These are phyloP conservation scores for Fusarium nelsonii DNA, from an alignment of 2,329 filamentous ascomycete genomes.

Conservation along the genomic window DNA sequence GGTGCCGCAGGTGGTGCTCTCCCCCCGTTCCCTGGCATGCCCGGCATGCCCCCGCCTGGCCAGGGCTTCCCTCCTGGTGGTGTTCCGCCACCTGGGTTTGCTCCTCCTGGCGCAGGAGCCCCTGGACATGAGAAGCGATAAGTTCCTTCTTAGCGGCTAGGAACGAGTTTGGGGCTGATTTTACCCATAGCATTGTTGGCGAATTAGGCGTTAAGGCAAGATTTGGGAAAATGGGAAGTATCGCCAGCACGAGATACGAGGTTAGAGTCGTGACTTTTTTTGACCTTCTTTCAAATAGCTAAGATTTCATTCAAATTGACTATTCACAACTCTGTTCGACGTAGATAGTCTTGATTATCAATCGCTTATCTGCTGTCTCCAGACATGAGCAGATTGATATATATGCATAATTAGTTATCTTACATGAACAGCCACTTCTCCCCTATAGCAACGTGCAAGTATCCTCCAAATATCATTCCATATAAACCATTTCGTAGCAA, in stretches of 20 bases:
- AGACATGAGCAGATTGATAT: conserved; percentile 26
- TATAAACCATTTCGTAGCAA: conserved; percentile 31
- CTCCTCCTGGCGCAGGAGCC: conserved; percentile 51
- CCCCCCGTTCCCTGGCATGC: conserved; percentile 52
- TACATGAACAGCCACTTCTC: conserved; percentile 37
- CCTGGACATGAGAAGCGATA: conserved; percentile 58
- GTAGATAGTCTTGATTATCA: background rate
- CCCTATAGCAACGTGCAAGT: conserved; percentile 29
- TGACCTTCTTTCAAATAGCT: background rate
- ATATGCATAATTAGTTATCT: conserved; percentile 22
- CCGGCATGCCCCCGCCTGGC: conserved; percentile 56
- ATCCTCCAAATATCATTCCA: conserved; percentile 30
- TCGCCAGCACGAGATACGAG: conserved; percentile 11
- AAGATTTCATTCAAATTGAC: background rate
- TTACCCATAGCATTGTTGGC: conserved; percentile 46
- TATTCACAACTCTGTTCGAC: background rate
- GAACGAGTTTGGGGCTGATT: conserved; percentile 35
- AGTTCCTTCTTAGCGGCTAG: conserved; percentile 19
- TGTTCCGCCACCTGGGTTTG: conserved; percentile 52
- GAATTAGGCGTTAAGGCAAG: conserved; percentile 52
- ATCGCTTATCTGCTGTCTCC: conserved; percentile 17
- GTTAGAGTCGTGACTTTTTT: conserved; percentile 6
- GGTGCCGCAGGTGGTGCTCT: conserved; percentile 47
- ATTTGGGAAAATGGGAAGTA: conserved; percentile 27
- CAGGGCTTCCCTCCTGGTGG: conserved; percentile 59